A percentile compares a stretch with the other conserved stretches of the same genome.
phyloP scores from a whole-genome alignment of 2,329 filamentous ascomycete species.

The Botrytis tulipae region DNA sequence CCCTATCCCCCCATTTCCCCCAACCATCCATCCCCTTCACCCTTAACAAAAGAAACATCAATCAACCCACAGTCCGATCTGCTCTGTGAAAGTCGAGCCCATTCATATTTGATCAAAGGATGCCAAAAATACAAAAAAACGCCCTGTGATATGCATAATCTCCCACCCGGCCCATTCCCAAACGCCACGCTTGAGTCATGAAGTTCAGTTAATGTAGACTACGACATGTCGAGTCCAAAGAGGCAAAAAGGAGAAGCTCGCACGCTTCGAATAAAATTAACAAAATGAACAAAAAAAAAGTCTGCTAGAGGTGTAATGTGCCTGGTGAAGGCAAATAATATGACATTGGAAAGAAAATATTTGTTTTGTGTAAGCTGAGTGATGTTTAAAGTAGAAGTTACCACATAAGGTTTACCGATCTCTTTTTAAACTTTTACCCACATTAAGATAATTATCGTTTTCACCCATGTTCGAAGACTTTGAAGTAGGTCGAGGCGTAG shows the following conservation, averaged over 20 bases:
- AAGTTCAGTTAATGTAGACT: conserved; percentile 2
- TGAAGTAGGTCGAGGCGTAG: conserved; percentile 11
- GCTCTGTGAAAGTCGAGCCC: not conserved
- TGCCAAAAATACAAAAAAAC: not conserved
- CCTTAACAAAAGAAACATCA: not conserved
- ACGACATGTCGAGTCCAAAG: not conserved
- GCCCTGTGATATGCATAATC: conserved; percentile 12
- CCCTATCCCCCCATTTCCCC: not conserved
- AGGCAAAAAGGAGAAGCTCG: not conserved
- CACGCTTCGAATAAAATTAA: conserved; percentile 2
- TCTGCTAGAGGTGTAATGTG: conserved; percentile 6
- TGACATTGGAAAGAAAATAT: conserved; percentile 19
- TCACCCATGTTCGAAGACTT: not conserved
- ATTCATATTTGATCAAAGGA: not conserved
- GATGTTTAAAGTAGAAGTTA: not conserved
- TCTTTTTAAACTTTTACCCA: not conserved
- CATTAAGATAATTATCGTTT: conserved; percentile 2
- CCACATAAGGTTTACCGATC: not conserved
- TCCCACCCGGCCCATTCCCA: not conserved
- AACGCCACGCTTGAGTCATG: conserved; percentile 20
- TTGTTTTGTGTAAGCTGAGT: not conserved
- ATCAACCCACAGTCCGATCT: not conserved
- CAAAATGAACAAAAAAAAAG: conserved; percentile 7
- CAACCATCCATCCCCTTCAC: not conserved
- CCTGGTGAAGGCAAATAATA: conserved; percentile 15